Conservation (phyloP, 2,329 filamentous ascomycete genomes). For the Aspergillus arachidicola region DNA sequence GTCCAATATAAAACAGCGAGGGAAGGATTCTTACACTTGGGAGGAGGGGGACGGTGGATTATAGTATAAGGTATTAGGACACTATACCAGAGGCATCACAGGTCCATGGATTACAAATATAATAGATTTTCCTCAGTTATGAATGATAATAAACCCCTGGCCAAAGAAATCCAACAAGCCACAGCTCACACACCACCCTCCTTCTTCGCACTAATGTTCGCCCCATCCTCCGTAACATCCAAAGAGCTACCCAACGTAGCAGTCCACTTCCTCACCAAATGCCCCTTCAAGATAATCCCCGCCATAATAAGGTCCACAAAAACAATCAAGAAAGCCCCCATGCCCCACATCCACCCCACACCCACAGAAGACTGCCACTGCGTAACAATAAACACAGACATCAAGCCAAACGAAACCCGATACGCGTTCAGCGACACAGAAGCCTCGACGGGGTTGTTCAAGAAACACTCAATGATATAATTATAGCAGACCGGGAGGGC, state of each 20-base stretch:
- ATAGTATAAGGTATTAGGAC: no score
- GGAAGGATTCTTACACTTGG: no score
- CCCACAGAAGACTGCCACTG: slow-evolving; percentile 5
- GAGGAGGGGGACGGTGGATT: no score
- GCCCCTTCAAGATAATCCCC: slow-evolving; percentile 1
- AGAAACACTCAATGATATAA: slow-evolving; percentile 38
- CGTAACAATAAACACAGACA: slow-evolving; percentile 10
- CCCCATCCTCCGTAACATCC: slow-evolving; percentile 8
- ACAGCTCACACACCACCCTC: slow-evolving; percentile 6
- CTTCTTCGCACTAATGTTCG: neutral
- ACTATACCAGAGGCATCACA: no score
- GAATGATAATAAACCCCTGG: no score
- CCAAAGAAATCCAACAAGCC: no score
- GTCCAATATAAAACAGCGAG: no score
- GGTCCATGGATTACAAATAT: no score
- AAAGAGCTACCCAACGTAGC: neutral
- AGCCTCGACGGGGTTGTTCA: slow-evolving; percentile 15
- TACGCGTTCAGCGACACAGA: slow-evolving; percentile 8
- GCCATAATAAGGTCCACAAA: slow-evolving; percentile 6
- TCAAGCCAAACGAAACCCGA: slow-evolving; percentile 2
- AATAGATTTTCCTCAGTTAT: no score
- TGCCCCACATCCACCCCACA: slow-evolving; percentile 5
- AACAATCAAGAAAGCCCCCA: slow-evolving; percentile 6
- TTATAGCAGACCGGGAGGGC: slow-evolving; percentile 29
- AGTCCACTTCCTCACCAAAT: slow-evolving; percentile 5